These are phyloP conservation scores for Phascolomyces articulosus DNA, from an alignment of 371 early-diverging fungal genomes.

Conservation along the genomic window DNA sequence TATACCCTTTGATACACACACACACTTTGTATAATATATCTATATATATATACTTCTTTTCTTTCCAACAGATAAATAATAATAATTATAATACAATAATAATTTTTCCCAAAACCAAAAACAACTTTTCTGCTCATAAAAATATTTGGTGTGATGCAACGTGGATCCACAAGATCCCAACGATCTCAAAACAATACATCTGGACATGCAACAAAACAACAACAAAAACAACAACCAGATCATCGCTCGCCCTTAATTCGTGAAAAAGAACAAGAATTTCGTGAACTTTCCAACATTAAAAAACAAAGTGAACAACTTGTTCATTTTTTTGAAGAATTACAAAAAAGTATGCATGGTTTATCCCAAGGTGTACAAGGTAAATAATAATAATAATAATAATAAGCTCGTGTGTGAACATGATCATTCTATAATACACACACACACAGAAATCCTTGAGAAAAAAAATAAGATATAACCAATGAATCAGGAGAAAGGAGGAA, in stretches of 20 bases:
- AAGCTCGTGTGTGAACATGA: too few relatives aligned
- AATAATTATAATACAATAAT: too few relatives aligned
- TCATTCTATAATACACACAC: too few relatives aligned
- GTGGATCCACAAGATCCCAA: neutral
- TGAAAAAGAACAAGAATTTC: conserved; percentile 9
- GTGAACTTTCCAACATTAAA: conserved; percentile 8
- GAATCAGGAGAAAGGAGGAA: too few relatives aligned
- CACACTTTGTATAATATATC: too few relatives aligned
- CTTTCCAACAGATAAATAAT: too few relatives aligned
- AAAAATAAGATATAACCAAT: neutral
- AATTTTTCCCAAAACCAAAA: too few relatives aligned
- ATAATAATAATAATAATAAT: too few relatives aligned
- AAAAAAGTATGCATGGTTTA: conserved; percentile 5
- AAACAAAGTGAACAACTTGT: conserved; percentile 8
- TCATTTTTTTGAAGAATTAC: conserved; percentile 11
- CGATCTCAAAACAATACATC: neutral
- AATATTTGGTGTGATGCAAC: neutral
- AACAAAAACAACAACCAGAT: neutral
- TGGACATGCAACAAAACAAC: neutral
- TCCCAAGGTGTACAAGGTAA: conserved; percentile 14
- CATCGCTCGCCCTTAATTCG: conserved; percentile 1
- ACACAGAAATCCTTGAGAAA: too few relatives aligned
- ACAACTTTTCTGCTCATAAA: too few relatives aligned
- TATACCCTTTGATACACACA: too few relatives aligned
- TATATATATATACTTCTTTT: too few relatives aligned